Conservation (phyloP, 768 basidiomycete genomes). For the Daedaleopsis sinensis region DNA sequence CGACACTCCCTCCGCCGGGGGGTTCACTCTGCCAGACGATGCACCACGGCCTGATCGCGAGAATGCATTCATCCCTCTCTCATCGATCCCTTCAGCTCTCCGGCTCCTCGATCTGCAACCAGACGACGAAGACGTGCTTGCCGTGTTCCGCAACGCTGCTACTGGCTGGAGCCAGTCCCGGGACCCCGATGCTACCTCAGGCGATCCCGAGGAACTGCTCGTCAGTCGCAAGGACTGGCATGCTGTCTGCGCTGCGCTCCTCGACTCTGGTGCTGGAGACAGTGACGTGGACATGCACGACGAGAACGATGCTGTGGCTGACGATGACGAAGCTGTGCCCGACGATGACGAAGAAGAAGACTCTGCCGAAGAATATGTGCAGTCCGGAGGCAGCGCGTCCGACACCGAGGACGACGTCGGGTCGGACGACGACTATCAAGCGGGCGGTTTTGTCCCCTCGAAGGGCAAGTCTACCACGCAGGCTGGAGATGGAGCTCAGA, state of each 20-base stretch:
- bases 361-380: conserved; percentile 37
- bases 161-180: conserved; percentile 57
- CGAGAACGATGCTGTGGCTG: conserved; percentile 24
- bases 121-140: conserved; percentile 68
- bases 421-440: conserved; percentile 37
- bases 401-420: conserved; percentile 36
- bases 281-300: conserved; percentile 34
- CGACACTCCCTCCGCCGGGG: background rate
- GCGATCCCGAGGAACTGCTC: conserved; percentile 31
- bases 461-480: conserved; percentile 11
- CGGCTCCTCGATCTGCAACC: conserved; percentile 60
- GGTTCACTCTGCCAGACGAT: no score
- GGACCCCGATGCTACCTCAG: conserved; percentile 19
- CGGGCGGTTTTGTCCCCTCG: conserved; percentile 21
- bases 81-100: conserved; percentile 63
- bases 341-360: conserved; percentile 26
- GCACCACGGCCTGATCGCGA: no score
- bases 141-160: conserved; percentile 76
- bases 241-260: conserved; percentile 74
- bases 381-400: conserved; percentile 17
- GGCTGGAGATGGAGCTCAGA: conserved; percentile 1
- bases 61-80: conserved; percentile 44
- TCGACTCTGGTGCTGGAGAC: conserved; percentile 38
- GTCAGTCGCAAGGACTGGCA: conserved; percentile 77
- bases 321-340: conserved; percentile 32